phyloP scores from a whole-genome alignment of 2,329 filamentous ascomycete genomes.

The Aspergillus sp. region DNA sequence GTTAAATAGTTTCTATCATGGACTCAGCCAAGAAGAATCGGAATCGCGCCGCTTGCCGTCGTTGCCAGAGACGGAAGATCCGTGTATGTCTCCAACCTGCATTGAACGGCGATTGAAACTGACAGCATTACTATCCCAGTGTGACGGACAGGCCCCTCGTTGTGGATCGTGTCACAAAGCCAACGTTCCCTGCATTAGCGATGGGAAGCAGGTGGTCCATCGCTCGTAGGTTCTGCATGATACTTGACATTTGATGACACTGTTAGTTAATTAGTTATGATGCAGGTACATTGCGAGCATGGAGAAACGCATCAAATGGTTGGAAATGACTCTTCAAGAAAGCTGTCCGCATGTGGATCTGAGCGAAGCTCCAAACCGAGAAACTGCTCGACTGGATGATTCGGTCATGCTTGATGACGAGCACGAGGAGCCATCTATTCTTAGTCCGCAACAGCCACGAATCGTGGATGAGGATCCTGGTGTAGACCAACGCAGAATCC shows the following conservation, averaged over 20 bases:
- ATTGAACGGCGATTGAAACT: not conserved
- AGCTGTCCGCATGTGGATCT: constrained; percentile 47
- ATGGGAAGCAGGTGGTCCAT: constrained; percentile 46
- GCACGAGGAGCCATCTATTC: not conserved
- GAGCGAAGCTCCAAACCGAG: constrained; percentile 18
- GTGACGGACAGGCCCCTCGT: constrained; percentile 44
- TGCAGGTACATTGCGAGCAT: constrained; percentile 39
- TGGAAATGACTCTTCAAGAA: constrained; percentile 46
- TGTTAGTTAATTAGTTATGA: not conserved
- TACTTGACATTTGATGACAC: too few species aligned
- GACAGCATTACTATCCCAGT: constrained; percentile 30
- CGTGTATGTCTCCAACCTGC: constrained; percentile 32
- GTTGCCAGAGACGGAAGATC: constrained; percentile 53
- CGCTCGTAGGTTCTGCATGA: constrained; percentile 36
- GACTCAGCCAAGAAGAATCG: constrained; percentile 28
- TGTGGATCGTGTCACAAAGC: constrained; percentile 49
- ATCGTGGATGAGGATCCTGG: not conserved
- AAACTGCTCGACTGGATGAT: not conserved
- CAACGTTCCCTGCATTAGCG: constrained; percentile 44
- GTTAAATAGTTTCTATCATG: constrained; percentile 14
- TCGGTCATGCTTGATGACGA: not conserved
- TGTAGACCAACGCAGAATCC: not conserved
- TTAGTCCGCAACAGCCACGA: not conserved
- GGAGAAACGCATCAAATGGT: constrained; percentile 46
- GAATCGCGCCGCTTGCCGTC: constrained; percentile 33